Evolutionary conservation across 2,329 filamentous ascomycete species (phyloP).

Genomic region (Chaetomiaceae sp.): DNA sequence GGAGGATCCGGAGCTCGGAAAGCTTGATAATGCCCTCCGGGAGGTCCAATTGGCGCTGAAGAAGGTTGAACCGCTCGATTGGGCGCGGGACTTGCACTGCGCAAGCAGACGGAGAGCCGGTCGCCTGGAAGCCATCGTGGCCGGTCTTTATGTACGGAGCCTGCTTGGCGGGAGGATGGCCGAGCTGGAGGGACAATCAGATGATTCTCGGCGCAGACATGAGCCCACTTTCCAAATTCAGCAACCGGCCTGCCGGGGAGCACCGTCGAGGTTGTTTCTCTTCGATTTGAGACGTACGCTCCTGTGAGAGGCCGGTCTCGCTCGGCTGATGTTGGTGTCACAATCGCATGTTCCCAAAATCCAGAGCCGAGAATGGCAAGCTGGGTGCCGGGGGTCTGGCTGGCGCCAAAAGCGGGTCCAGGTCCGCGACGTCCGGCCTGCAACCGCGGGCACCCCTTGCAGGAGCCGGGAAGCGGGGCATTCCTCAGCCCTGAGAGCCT

Average conservation of each 20-base stretch:
- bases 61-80: conserved; percentile 14
- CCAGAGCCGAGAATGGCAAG: conserved; percentile 14
- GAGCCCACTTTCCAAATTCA: conserved; percentile 25
- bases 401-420: conserved; percentile 6
- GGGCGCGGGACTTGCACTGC: conserved; percentile 24
- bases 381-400: conserved; percentile 13
- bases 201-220: conserved; percentile 25
- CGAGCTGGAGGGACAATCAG: conserved; percentile 18
- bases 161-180: conserved; percentile 3
- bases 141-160: conserved; percentile 12
- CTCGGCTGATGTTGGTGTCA: conserved; percentile 23
- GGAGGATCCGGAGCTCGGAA: conserved; percentile 7
- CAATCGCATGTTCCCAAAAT: conserved; percentile 23
- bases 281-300: not conserved
- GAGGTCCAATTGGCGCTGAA: conserved; percentile 1
- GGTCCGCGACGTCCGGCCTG: not conserved
- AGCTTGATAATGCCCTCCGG: conserved; percentile 20
- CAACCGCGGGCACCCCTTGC: not conserved
- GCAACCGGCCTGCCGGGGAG: conserved; percentile 11
- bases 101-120: conserved; percentile 22
- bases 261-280: conserved; percentile 9
- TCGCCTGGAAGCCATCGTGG: conserved; percentile 26
- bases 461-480: conserved; percentile 1
- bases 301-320: not conserved
- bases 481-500: not conserved